A percentile compares a stretch with the other conserved stretches of the same genome.
Conservation (phyloP, 2,329 filamentous ascomycete genomes). For the Parastagonospora nodorum region DNA sequence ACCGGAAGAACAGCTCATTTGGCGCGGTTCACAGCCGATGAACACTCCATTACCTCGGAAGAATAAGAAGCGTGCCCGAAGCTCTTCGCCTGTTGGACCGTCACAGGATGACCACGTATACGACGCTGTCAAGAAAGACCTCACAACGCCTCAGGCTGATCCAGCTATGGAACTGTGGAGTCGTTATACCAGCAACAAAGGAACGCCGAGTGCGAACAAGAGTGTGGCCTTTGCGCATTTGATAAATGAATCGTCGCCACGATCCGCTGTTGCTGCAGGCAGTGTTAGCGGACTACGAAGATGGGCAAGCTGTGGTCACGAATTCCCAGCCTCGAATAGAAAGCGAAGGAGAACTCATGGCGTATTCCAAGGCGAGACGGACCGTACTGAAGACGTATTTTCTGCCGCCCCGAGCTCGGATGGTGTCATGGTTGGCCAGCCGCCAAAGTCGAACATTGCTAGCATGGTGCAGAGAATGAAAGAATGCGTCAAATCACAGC, state of each 20-base stretch:
- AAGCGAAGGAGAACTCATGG: constrained; percentile 49
- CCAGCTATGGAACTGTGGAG: constrained; percentile 55
- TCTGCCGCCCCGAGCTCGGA: constrained; percentile 39
- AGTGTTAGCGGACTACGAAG: constrained; percentile 53
- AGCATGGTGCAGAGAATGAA: constrained; percentile 51
- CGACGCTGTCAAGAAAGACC: constrained; percentile 26
- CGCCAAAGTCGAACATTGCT: constrained; percentile 34
- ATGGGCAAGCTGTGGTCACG: constrained; percentile 57
- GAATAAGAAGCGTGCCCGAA: constrained; percentile 52
- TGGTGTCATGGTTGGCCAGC: constrained; percentile 29
- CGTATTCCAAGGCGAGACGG: constrained; percentile 37
- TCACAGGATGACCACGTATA: constrained; percentile 46
- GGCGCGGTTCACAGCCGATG: constrained; percentile 57
- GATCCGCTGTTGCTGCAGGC: constrained; percentile 51
- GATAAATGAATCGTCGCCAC: constrained; percentile 53
- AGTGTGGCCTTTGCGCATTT: constrained; percentile 50
- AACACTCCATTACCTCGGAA: constrained; percentile 49
- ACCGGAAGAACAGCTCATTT: constrained; percentile 65
- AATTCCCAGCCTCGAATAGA: constrained; percentile 51
- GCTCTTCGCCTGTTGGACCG: constrained; percentile 51
- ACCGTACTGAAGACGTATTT: constrained; percentile 33
- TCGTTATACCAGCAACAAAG: constrained; percentile 49
- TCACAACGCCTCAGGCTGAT: constrained; percentile 53
- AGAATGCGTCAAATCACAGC: constrained; percentile 46
- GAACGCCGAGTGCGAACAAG: constrained; percentile 42